Evolutionary conservation across 2,329 filamentous ascomycete genomes (phyloP).

Genomic region (Elsinoe australis): DNA sequence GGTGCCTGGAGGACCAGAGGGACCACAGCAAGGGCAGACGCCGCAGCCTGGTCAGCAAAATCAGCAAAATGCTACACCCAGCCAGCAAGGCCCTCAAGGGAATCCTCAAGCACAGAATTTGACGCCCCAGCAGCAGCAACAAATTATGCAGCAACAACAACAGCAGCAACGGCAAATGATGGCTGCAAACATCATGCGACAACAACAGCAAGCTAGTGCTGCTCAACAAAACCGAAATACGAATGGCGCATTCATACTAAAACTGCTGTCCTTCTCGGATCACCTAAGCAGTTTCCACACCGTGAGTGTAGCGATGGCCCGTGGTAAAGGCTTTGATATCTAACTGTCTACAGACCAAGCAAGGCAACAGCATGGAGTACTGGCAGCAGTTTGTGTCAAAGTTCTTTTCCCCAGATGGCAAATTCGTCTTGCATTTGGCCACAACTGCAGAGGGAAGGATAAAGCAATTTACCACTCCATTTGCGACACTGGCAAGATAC

Average conservation of each 20-base stretch:
- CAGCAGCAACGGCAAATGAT: slow-evolving; percentile 31
- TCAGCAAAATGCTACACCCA: too few species aligned
- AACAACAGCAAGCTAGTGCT: slow-evolving; percentile 25
- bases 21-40: slow-evolving; percentile 21
- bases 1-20: slow-evolving; percentile 23
- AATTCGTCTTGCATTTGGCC: slow-evolving; percentile 65
- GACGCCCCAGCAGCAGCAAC: slow-evolving; percentile 32
- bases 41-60: slow-evolving; percentile 23
- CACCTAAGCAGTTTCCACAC: slow-evolving; percentile 46
- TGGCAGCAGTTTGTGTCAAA: slow-evolving; percentile 73
- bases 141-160: slow-evolving; percentile 27
- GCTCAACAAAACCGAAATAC: slow-evolving; percentile 22
- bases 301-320: too few species aligned
- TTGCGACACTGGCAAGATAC: slow-evolving; percentile 69
- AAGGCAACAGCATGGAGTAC: slow-evolving; percentile 60
- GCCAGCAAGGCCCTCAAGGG: slow-evolving; percentile 28
- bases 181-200: slow-evolving; percentile 20
- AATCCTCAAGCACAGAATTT: slow-evolving; percentile 26
- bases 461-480: slow-evolving; percentile 20
- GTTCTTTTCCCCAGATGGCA: slow-evolving; percentile 72
- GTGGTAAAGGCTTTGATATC: too few species aligned
- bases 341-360: slow-evolving; percentile 39
- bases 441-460: slow-evolving; percentile 41
- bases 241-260: slow-evolving; percentile 43
- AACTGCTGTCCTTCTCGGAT: slow-evolving; percentile 50